phyloP scores from a whole-genome alignment of 108 stramenopile species.

The Aurantiochytrium sp. region DNA sequence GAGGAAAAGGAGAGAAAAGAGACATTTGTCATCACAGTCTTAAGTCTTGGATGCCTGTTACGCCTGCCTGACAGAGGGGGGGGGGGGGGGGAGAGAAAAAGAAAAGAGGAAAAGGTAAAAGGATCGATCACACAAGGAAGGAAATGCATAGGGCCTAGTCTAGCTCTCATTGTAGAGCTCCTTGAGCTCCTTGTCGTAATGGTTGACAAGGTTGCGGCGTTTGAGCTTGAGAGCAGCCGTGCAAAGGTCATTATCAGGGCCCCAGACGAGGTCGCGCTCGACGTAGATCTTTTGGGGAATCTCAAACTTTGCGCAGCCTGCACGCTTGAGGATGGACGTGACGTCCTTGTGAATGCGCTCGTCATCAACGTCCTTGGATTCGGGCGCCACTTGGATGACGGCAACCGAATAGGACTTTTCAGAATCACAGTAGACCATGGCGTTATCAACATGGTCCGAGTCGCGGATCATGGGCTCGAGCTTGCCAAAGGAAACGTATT shows the following conservation, averaged over 20 bases:
- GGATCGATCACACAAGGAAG: no score
- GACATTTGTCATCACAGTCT: no score
- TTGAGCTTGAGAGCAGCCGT: slow-evolving; percentile 25
- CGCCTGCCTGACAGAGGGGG: no score
- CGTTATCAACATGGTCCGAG: background rate
- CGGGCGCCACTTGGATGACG: background rate
- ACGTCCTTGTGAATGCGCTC: background rate
- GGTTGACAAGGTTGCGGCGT: background rate
- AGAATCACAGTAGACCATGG: slow-evolving; percentile 9
- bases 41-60: no score
- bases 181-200: background rate
- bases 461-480: background rate
- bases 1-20: no score
- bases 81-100: no score
- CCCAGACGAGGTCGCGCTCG: background rate
- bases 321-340: background rate
- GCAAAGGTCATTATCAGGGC: slow-evolving; percentile 16
- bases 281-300: background rate
- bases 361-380: background rate
- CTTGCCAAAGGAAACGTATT: slow-evolving; percentile 8
- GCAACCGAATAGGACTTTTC: background rate
- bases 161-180: slow-evolving; percentile 4
- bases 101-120: no score
- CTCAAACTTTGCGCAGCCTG: background rate
- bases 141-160: background rate